Conservation (phyloP, 345 rosid genomes). For the Orychophragmus violaceus region DNA sequence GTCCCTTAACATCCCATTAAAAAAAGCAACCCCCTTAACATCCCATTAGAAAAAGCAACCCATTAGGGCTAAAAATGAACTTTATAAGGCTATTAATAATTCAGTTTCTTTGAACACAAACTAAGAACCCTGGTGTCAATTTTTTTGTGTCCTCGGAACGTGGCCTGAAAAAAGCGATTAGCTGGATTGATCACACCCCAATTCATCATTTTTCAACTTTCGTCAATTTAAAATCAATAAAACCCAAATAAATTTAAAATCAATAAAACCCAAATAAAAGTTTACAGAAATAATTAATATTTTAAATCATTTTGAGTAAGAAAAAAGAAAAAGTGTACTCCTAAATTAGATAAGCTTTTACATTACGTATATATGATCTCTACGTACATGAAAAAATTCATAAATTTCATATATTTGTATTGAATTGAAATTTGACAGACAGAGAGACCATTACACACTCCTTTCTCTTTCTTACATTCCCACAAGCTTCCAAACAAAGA, state of each 20-base stretch:
- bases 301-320: conserved; percentile 31
- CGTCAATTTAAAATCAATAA: conserved; percentile 47
- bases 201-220: conserved; percentile 24
- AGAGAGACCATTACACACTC: conserved; percentile 27
- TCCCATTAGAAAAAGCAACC: background rate
- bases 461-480: conserved; percentile 43
- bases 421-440: conserved; percentile 22
- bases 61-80: conserved; percentile 59
- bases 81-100: conserved; percentile 38
- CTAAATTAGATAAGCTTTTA: conserved; percentile 27
- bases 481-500: conserved; percentile 90
- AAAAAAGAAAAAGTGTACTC: conserved; percentile 20
- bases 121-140: conserved; percentile 41
- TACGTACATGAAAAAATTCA: conserved; percentile 24
- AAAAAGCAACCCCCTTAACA: too few relatives aligned
- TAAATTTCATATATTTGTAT: conserved; percentile 15
- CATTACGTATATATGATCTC: conserved; percentile 18
- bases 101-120: conserved; percentile 33
- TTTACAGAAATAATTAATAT: conserved; percentile 21
- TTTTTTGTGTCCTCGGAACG: conserved; percentile 49
- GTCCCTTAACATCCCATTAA: too few relatives aligned
- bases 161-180: conserved; percentile 52
- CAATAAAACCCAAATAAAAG: conserved; percentile 23
- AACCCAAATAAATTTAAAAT: conserved; percentile 34
- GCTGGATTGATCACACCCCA: conserved; percentile 40